phyloP scores from a whole-genome alignment of 2,329 filamentous ascomycete genomes.

The Trichoderma atroviride region DNA sequence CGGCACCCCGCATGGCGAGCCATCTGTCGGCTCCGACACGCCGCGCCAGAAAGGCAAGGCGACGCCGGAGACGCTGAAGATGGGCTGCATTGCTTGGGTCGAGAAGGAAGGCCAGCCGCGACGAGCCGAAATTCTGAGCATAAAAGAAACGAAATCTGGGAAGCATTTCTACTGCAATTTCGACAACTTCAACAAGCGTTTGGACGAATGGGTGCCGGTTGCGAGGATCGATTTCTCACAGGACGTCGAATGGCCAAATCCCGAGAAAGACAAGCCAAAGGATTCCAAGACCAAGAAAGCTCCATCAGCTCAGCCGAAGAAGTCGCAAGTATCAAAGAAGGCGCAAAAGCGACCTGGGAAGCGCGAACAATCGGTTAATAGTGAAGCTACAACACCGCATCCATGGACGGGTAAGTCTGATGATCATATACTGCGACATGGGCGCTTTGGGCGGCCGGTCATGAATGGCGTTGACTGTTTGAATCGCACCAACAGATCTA shows the following conservation, averaged over 20 bases:
- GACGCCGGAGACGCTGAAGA: conserved; percentile 75
- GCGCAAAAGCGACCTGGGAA: conserved; percentile 58
- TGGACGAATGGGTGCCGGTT: conserved; percentile 84
- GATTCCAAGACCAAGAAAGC: conserved; percentile 73
- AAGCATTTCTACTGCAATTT: conserved; percentile 96
- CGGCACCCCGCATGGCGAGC: conserved; percentile 53
- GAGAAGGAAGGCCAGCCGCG: conserved; percentile 77
- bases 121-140: conserved; percentile 95
- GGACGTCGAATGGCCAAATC: conserved; percentile 95
- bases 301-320: conserved; percentile 59
- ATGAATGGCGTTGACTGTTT: not conserved
- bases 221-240: conserved; percentile 81
- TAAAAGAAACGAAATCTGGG: conserved; percentile 84
- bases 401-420: conserved; percentile 49
- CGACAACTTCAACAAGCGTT: conserved; percentile 92
- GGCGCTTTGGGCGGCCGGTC: not conserved
- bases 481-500: conserved; percentile 43
- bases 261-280: conserved; percentile 82
- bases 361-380: conserved; percentile 57
- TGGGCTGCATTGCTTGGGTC: conserved; percentile 64
- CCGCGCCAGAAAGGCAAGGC: conserved; percentile 75
- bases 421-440: not conserved
- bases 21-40: conserved; percentile 58
- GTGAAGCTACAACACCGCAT: conserved; percentile 57
- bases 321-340: conserved; percentile 60